A percentile compares a stretch with the other conserved stretches of the same genome.
These are phyloP conservation scores for Solanum okadae DNA, from an alignment of 257 asterid genomes.

Conservation along the genomic window DNA sequence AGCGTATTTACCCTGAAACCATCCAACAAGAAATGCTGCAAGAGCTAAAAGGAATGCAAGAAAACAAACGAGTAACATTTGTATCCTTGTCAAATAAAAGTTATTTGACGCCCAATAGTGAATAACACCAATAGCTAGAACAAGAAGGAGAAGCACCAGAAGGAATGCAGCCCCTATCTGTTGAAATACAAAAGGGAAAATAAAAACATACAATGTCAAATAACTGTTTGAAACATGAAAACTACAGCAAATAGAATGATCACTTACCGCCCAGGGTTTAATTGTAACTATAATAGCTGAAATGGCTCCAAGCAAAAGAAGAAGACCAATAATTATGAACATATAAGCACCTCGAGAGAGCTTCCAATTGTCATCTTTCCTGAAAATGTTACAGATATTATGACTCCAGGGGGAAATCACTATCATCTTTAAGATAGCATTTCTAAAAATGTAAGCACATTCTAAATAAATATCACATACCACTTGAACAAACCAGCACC, in stretches of 20 bases:
- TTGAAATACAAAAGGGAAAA: constrained; percentile 6
- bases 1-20: constrained; percentile 56
- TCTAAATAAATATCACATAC: constrained; percentile 31
- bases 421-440: constrained; percentile 2
- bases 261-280: constrained; percentile 86
- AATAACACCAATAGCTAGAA: constrained; percentile 88
- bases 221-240: background rate
- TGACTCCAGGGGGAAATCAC: background rate
- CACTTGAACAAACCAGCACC: constrained; percentile 89
- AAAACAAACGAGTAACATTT: constrained; percentile 86
- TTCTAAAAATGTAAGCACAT: constrained; percentile 5
- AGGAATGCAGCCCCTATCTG: constrained; percentile 98
- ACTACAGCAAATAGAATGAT: constrained; percentile 1
- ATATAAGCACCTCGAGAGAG: constrained; percentile 79
- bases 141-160: constrained; percentile 78
- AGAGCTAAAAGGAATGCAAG: constrained; percentile 95
- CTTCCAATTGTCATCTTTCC: constrained; percentile 99
- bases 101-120: constrained; percentile 99
- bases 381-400: constrained; percentile 26
- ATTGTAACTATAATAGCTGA: constrained; percentile 69
- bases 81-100: constrained; percentile 89
- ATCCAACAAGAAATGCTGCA: constrained; percentile 91
- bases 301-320: constrained; percentile 80
- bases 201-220: background rate
- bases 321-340: constrained; percentile 69